A percentile compares a stretch with the other conserved stretches of the same genome.
phyloP scores from a whole-genome alignment of 192 early-diverging fungal genomes.

The Backusella tuberculispora region DNA sequence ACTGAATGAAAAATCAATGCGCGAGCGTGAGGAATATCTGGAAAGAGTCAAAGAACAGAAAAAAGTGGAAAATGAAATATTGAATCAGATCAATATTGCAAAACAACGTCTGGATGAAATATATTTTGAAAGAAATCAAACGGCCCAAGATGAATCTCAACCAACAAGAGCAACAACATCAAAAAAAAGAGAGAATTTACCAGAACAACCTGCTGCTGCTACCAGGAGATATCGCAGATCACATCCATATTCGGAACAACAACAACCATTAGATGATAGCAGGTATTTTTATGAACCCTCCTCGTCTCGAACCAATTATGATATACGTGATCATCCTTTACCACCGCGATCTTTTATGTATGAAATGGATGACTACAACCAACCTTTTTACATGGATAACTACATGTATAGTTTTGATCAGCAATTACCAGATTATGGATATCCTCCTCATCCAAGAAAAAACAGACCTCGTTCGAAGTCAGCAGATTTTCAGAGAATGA shows the following conservation, averaged over 20 bases:
- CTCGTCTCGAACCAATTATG: background rate
- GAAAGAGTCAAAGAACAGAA: background rate
- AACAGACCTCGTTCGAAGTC: background rate
- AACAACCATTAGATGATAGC: background rate
- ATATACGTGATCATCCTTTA: background rate
- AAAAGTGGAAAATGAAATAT: background rate
- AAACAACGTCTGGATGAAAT: slow-evolving; percentile 4
- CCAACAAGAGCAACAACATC: background rate
- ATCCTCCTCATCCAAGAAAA: background rate
- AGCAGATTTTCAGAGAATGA: slow-evolving; percentile 4
- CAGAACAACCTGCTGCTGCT: background rate
- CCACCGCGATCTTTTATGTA: background rate
- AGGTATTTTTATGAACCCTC: slow-evolving; percentile 4
- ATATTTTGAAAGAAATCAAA: background rate
- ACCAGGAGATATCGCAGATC: background rate
- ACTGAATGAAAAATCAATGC: background rate
- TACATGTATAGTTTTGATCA: background rate
- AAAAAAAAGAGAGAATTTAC: background rate
- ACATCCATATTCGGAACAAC: background rate
- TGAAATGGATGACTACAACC: slow-evolving; percentile 1
- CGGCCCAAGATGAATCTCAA: background rate
- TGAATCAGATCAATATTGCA: background rate
- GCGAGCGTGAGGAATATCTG: background rate
- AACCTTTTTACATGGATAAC: background rate
- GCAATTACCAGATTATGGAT: background rate